Base-by-base conservation (phyloP, 2,329 filamentous ascomycete genomes). In the Chaetomium sp. region DNA sequence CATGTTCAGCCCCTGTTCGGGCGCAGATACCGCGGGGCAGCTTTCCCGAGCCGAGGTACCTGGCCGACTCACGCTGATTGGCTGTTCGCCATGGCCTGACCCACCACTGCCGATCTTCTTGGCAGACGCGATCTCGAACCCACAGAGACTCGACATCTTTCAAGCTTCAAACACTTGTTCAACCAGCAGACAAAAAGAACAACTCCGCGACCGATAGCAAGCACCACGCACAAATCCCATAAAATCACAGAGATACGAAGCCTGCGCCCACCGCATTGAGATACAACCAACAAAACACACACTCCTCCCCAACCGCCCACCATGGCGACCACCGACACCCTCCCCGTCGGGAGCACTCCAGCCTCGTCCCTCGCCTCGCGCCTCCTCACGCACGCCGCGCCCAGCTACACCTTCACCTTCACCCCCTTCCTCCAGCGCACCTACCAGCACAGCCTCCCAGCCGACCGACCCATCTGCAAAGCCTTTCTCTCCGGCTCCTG, bases 401-500 rank as follows among this genome's bases (percentile, higher is more conserved):
- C 82, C 4, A 72, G 76, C 65, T 90, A 91, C 80, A 86, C 81
- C 71, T 97, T 97, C 82, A 86, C 86, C 76, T 97, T 97, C 83
- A 89, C 87, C 35, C 90, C 92, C 55, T 97, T 96, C 80, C 87
- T 97, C 45, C 89, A 89, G 70, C 82, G 87, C 67, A 93, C 90
- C 70, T 93, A 95, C 78, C 88, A 92, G 68, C 93, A 96, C 78
- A 90, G 91, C 69, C 88, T 97, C 59, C 87, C 91, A 25, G 85
- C 90, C 45, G 87, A 91, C 75, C 86, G 90, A 0, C 92, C 93
- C 51, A 82, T 91, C 74, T 98, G 95, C 82, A 92, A 91, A 75
- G 89, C 93, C 66, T 97, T 92, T 80, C 84, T 90, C 66, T 86
- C 92, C 67, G 93, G 92, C 50, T 90, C 93, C 78, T 98, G 95